A percentile compares a stretch with the other conserved stretches of the same genome.
Conservation (phyloP, 192 early-diverging fungal species). For the Thamnidium elegans region DNA sequence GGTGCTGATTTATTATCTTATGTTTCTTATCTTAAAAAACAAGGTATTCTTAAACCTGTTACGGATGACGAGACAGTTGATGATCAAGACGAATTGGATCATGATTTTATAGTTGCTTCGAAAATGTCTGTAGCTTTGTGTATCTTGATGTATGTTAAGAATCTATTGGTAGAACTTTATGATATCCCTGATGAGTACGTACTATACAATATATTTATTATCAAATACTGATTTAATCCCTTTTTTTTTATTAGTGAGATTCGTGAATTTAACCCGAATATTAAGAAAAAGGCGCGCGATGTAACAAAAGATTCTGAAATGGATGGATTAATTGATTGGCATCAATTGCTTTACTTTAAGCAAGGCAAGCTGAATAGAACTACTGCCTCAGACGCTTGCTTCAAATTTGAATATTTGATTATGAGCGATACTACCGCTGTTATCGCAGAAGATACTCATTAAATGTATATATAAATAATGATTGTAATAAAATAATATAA, state of each 20-base stretch:
- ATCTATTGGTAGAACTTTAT: slow-evolving; percentile 14
- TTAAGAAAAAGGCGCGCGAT: not conserved
- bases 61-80: slow-evolving; percentile 6
- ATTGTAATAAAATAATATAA: too few relatives aligned
- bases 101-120: not conserved
- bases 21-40: slow-evolving; percentile 35
- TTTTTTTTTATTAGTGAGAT: slow-evolving; percentile 1
- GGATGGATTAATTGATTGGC: slow-evolving; percentile 8
- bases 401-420: not conserved
- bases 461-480: too few relatives aligned
- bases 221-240: too few relatives aligned
- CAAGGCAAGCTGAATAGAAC: not conserved
- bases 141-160: slow-evolving; percentile 7
- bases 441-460: not conserved
- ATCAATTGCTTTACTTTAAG: slow-evolving; percentile 5
- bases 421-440: not conserved
- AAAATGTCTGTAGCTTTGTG: slow-evolving; percentile 7
- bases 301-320: slow-evolving; percentile 6
- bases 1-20: slow-evolving; percentile 59
- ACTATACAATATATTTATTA: not conserved
- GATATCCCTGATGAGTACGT: slow-evolving; percentile 19
- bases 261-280: not conserved
- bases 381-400: not conserved
- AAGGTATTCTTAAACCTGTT: slow-evolving; percentile 1
- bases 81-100: not conserved